Conservation (phyloP, 768 basidiomycete genomes). For the Piloderma croceum region DNA sequence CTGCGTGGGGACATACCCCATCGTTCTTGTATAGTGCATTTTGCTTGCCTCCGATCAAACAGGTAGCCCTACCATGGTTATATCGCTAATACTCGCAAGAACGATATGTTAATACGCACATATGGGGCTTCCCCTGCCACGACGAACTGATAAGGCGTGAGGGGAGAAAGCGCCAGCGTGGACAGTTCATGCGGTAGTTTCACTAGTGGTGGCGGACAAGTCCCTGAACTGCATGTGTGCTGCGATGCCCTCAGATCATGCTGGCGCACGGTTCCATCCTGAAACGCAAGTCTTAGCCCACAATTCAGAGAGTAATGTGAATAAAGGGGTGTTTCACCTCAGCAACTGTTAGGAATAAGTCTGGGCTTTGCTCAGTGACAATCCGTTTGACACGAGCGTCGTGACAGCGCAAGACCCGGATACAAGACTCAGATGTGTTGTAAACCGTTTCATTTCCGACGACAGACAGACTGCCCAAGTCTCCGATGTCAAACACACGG, state of each 20-base stretch:
- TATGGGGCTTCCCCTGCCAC: conserved; percentile 78
- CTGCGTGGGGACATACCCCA: conserved; percentile 58
- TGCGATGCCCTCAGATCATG: conserved; percentile 74
- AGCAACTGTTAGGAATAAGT: conserved; percentile 72
- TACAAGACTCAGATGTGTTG: conserved; percentile 40
- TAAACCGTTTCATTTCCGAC: conserved; percentile 43
- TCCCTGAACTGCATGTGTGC: conserved; percentile 51
- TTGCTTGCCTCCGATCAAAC: conserved; percentile 74
- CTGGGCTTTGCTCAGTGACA: conserved; percentile 72
- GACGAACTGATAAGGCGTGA: conserved; percentile 79
- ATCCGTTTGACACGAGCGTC: conserved; percentile 68
- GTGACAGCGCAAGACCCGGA: conserved; percentile 66
- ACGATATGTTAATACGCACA: conserved; percentile 39
- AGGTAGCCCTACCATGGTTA: conserved; percentile 58
- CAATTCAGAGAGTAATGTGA: too few species aligned
- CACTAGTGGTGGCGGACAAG: conserved; percentile 71
- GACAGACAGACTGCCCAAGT: conserved; percentile 30
- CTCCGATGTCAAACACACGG: conserved; percentile 68
- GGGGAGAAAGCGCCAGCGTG: conserved; percentile 66
- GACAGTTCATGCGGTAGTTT: conserved; percentile 61
- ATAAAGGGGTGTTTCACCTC: too few species aligned
- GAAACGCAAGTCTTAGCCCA: conserved; percentile 6
- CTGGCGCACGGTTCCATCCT: conserved; percentile 86
- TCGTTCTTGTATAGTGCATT: conserved; percentile 54
- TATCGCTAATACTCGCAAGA: conserved; percentile 8